phyloP scores from a whole-genome alignment of 495 filamentous ascomycete species.

The Penicillium nucicola region DNA sequence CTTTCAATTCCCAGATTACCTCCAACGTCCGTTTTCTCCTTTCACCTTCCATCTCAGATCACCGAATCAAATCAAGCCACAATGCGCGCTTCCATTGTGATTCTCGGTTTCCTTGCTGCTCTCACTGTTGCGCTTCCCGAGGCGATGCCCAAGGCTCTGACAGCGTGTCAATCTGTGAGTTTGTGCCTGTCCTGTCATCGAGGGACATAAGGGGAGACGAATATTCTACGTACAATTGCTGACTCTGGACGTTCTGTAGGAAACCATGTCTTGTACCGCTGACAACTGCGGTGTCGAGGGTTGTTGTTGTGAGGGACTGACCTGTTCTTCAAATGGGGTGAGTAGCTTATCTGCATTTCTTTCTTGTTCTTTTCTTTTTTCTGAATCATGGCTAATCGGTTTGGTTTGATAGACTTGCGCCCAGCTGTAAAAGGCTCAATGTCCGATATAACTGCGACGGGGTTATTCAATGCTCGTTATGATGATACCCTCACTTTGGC shows the following conservation, averaged over 20 bases:
- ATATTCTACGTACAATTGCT: not conserved
- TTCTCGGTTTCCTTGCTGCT: conserved; percentile 16
- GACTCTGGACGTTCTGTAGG: not conserved
- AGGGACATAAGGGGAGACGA: not conserved
- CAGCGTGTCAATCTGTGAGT: conserved; percentile 3
- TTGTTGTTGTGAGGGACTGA: conserved; percentile 6
- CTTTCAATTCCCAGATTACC: not conserved
- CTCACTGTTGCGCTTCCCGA: conserved; percentile 15
- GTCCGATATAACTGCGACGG: not conserved
- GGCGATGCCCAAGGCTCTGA: conserved; percentile 2
- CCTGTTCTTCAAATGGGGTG: conserved; percentile 2
- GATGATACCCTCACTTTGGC: not conserved
- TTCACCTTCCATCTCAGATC: too few species aligned
- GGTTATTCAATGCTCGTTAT: not conserved
- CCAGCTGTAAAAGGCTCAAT: not conserved
- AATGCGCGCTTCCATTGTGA: conserved; percentile 19
- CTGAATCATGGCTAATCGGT: not conserved
- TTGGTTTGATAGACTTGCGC: not conserved
- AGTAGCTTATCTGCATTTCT: too few species aligned
- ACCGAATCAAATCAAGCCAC: not conserved
- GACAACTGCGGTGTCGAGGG: not conserved
- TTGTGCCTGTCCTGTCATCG: not conserved
- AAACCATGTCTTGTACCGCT: conserved; percentile 2
- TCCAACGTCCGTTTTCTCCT: too few species aligned
- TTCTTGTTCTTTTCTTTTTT: too few species aligned